Evolutionary conservation across 495 filamentous ascomycete genomes (phyloP), one percentile per base, ranked within the genome.

Genomic region (Parachaetomium inaequale): DNA sequence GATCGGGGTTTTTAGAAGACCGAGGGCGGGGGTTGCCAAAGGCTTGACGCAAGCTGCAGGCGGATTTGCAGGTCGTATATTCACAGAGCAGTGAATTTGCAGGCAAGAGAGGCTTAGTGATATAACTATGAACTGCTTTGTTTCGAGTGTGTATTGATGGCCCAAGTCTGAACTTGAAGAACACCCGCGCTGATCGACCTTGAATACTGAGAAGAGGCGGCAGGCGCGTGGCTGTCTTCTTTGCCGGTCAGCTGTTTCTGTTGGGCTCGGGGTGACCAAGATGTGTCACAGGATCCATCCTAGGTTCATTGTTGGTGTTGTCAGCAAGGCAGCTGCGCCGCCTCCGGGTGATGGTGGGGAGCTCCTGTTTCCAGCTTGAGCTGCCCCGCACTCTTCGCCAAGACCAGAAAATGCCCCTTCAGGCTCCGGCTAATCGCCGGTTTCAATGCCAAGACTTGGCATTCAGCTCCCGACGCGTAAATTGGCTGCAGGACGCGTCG

Each of bases 401-500:
- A 31, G 12, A 55, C 26, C 50, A 11, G 25, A 52, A 11, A n/a
- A 17, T 61, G 46, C 63, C 63, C 61, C 63, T 59, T n/a, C n/a
- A n/a, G n/a, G n/a, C n/a, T n/a, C 68, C 62, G 63, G 68, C 51
- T 65, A 53, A 66, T 64, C 65, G 25, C 21, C 66, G 55, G 40
- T 36, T 21, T 12, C 28, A 2, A 4, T 36, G 26, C 26, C 40
- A 47, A 25, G 40, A 7, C 29, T 58, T 47, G 38, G 55, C 28
- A 2, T 17, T 7, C 10, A 0, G 28, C 17, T 26, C 25, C 3
- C 2, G 11, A 62, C 66, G 66, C 66, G 66, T 66, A 56, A 57
- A 68, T 31, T 58, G 58, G 19, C 21, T 66, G 66, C 63, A 68
- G 66, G 47, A 64, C 66, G 66, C 66, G 66, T 65, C 51, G 31